These are phyloP conservation scores for Agaricales sp. DNA, from an alignment of 1,284 basidiomycete species.

Conservation along the genomic window DNA sequence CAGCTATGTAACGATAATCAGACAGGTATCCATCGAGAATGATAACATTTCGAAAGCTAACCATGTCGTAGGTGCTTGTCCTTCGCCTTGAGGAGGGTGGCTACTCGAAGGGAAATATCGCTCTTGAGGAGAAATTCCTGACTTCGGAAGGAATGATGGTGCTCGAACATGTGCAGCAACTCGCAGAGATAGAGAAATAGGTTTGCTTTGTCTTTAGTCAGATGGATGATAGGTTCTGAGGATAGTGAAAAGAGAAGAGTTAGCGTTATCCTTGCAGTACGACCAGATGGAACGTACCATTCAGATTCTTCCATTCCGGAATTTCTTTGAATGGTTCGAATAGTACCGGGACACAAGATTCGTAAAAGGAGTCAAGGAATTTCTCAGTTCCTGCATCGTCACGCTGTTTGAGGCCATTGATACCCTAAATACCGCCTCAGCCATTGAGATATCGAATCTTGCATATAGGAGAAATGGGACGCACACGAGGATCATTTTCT, in stretches of 20 bases:
- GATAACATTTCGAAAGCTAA: slow-evolving; percentile 26
- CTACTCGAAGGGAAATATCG: slow-evolving; percentile 62
- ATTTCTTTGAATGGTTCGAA: slow-evolving; percentile 75
- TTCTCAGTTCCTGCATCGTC: slow-evolving; percentile 81
- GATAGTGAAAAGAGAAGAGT: slow-evolving; percentile 4
- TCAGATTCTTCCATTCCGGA: slow-evolving; percentile 60
- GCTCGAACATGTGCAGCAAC: slow-evolving; percentile 80
- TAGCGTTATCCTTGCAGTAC: slow-evolving; percentile 1
- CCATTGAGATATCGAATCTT: too few species aligned
- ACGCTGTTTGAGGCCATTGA: slow-evolving; percentile 47
- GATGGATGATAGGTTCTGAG: slow-evolving; percentile 38
- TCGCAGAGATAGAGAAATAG: slow-evolving; percentile 83
- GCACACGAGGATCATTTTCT: slow-evolving; percentile 26
- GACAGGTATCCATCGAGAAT: slow-evolving; percentile 9
- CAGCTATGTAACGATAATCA: slow-evolving; percentile 40
- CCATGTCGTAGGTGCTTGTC: slow-evolving; percentile 91
- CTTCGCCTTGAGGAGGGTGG: slow-evolving; percentile 68
- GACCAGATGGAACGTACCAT: slow-evolving; percentile 33
- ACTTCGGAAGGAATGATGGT: slow-evolving; percentile 83
- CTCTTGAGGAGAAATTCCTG: slow-evolving; percentile 86
- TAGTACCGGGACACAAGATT: slow-evolving; percentile 61
- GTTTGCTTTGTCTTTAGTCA: slow-evolving; percentile 66
- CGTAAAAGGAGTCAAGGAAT: slow-evolving; percentile 92
- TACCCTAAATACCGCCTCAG: too few species aligned
- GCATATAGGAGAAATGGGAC: slow-evolving; percentile 12